Percentiles rank a stretch among this genome's conserved stretches.
phyloP scores from a whole-genome alignment of 441 rosid species.

The Gossypium schwendimanii region DNA sequence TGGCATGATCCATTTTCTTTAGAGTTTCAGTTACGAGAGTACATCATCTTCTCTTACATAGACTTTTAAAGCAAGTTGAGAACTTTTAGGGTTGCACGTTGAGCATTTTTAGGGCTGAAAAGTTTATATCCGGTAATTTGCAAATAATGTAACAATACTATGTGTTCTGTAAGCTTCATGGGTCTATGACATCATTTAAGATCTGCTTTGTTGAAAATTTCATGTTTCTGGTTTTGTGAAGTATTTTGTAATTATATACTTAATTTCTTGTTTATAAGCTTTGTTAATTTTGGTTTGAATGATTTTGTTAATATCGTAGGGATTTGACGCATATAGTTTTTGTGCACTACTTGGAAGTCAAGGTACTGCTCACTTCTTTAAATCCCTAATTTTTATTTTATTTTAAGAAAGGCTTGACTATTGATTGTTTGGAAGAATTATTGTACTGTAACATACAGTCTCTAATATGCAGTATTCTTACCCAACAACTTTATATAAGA shows the following conservation, averaged over 20 bases:
- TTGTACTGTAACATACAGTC: neutral
- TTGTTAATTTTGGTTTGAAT: constrained; percentile 8
- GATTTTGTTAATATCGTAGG: constrained; percentile 36
- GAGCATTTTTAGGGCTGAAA: neutral
- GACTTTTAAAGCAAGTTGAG: neutral
- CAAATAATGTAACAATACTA: neutral
- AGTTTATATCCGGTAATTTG: neutral
- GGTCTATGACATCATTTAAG: neutral
- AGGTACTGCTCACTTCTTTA: constrained; percentile 41
- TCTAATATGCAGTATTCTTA: neutral
- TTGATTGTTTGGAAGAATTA: constrained; percentile 4
- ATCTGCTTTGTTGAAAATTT: neutral
- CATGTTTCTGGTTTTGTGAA: neutral
- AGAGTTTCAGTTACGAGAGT: neutral
- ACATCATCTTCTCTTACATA: neutral
- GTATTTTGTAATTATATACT: constrained; percentile 13
- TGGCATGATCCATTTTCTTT: neutral
- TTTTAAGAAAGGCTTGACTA: neutral
- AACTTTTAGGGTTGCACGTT: neutral
- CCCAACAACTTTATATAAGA: neutral
- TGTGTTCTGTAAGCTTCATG: neutral
- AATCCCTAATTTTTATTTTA: neutral
- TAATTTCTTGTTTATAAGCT: neutral
- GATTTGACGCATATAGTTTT: constrained; percentile 87
- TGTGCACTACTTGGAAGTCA: constrained; percentile 93